Base-by-base conservation (phyloP, 1,284 basidiomycete species). In the Malassezia obtusa region DNA sequence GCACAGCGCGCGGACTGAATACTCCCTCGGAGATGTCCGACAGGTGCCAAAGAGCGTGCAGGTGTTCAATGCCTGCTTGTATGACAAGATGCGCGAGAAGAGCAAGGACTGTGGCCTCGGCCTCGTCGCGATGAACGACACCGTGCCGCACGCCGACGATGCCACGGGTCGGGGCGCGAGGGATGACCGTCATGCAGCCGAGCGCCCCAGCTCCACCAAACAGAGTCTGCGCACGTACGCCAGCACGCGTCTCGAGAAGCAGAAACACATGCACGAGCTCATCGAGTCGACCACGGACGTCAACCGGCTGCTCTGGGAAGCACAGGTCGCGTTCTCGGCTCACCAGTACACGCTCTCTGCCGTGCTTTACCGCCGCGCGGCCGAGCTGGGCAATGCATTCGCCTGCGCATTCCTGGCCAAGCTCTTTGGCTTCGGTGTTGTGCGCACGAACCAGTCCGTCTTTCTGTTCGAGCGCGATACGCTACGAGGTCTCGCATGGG, bases 371-470 rank as follows among this genome's bases (percentile, higher is more conserved):
- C 53, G 53, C 8, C 41, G 53, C 15, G 40, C 49, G n/a, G 28
- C 53, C 3, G 44, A 46, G 17, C 45, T 56, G n/a, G 53, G 45
- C 7, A 45, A 26, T 1, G 38, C 33, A 3, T 39, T 46, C 26
- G 53, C 53, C 10, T 50, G 48, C 19, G 37, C 37, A 8, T 44
- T 35, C 15, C 38, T 56, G 1, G 41, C 53, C 2, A 49, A 50
- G 31, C 49, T 56, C 25, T 56, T 56, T 35, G 53, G 53, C 21
- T 46, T 56, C 28, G 53, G 53, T 19, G 32, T 56, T n/a, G n/a
- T 41, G 24, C 47, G 45, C 5, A 9, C 36, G 5, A 36, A 40
- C 24, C 33, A 26, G 21, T 21, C 17, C 25, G 19, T 39, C 4
- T 33, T 46, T 39, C 36, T 56, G 21, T 56, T 56, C 26, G 48